These are phyloP conservation scores for Tardiomyces digboiensis DNA, from an alignment of 1,139 yeast genomes.

Conservation along the genomic window DNA sequence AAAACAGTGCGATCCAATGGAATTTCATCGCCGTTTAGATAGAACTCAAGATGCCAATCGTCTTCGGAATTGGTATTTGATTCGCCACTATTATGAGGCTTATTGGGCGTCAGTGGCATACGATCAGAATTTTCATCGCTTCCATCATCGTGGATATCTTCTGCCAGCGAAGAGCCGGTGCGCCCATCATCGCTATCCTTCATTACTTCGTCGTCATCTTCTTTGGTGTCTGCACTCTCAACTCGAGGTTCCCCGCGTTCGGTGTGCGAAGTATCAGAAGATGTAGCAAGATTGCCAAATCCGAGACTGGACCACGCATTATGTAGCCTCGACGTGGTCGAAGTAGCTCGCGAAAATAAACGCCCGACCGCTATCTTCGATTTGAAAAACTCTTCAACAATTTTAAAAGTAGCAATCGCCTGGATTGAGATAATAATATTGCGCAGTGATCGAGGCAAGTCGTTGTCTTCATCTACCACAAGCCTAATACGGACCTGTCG, in stretches of 20 bases:
- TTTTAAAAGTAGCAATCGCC: slow-evolving; percentile 77
- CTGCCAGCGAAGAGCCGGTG: background rate
- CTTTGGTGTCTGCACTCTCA: slow-evolving; percentile 1
- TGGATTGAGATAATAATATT: slow-evolving; percentile 51
- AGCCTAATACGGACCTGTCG: slow-evolving; percentile 60
- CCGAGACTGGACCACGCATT: background rate
- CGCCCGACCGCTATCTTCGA: slow-evolving; percentile 14
- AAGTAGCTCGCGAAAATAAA: background rate
- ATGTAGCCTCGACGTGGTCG: background rate
- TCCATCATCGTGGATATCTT: background rate
- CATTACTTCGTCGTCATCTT: slow-evolving; percentile 8
- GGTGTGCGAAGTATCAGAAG: background rate
- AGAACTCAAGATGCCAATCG: slow-evolving; percentile 49
- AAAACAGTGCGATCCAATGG: slow-evolving; percentile 68
- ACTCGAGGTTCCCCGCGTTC: background rate
- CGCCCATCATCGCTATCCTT: slow-evolving; percentile 2
- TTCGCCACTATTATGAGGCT: too few relatives aligned
- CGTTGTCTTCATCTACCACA: slow-evolving; percentile 23
- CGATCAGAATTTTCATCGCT: background rate
- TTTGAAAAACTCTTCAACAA: slow-evolving; percentile 49
- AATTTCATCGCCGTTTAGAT: slow-evolving; percentile 48
- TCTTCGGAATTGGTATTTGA: slow-evolving; percentile 5
- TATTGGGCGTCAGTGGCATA: slow-evolving; percentile 5
- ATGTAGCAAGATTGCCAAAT: background rate
- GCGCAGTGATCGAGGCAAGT: slow-evolving; percentile 11